A percentile compares a stretch with the other conserved stretches of the same genome.
Evolutionary conservation across 2,329 filamentous ascomycete genomes (phyloP).

Genomic region (Trichoderma pleuroti): DNA sequence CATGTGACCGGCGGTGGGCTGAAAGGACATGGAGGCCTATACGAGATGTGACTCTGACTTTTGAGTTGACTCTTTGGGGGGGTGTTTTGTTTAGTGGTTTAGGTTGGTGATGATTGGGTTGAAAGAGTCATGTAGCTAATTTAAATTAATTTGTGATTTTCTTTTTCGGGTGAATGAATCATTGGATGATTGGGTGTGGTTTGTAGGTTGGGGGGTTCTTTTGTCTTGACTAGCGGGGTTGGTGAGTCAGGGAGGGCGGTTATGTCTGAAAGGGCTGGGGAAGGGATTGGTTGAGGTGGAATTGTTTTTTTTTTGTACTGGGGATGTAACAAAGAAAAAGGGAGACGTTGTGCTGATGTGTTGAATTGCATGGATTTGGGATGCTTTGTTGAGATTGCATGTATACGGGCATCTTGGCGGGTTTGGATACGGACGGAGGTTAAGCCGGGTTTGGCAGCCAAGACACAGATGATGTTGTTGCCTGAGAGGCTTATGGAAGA

Average conservation of each 20-base stretch:
- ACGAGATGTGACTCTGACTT: neutral
- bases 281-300: neutral
- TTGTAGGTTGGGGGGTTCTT: neutral
- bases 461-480: neutral
- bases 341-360: neutral
- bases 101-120: too few relatives aligned
- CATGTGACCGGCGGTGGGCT: neutral
- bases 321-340: neutral
- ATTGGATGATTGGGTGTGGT: neutral
- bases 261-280: neutral
- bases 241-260: neutral
- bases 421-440: neutral
- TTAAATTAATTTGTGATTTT: neutral
- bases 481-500: rapidly evolving
- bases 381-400: neutral
- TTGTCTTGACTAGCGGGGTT: neutral
- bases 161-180: neutral
- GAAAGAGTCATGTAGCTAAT: neutral
- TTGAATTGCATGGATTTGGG: neutral
- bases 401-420: neutral
- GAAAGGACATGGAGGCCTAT: neutral
- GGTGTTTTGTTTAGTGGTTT: neutral
- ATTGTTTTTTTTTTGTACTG: neutral
- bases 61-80: neutral
- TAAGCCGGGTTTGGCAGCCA: neutral